Evolutionary conservation across 805 yeast genomes (phyloP), one percentile per base, ranked within the genome.

Genomic region (Metschnikowia shivogae): DNA sequence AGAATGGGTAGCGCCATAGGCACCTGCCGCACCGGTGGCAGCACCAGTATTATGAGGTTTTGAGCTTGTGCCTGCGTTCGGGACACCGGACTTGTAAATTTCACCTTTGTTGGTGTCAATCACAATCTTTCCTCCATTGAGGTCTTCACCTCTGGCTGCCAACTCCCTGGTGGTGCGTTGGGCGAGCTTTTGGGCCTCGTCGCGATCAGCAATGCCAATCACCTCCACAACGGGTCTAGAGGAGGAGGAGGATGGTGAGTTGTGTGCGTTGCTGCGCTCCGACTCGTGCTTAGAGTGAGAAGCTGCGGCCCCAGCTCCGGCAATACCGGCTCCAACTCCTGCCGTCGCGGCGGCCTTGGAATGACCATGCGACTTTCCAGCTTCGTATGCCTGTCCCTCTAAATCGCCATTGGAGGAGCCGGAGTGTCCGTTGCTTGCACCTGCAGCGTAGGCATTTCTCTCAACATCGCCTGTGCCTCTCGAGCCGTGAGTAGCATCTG

Each of bases 21-120:
- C 29, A n/a, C 27, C 37, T 4, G n/a, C 29, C n/a, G 26, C 26
- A 17, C 26, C 14, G 14, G 12, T n/a, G n/a, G 26, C 24, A 10
- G 13, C 6, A 34, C 26, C 12, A 30, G 34, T 20, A 30, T 20
- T 19, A 14, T 37, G 27, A 29, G n/a, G 5, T 4, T 5, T 28
- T 5, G 19, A 6, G 26, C 26, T 3, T 6, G 24, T 26, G 3
- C 17, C 39, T 9, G 20, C 10, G 13, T 19, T 20, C 6, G 5
- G 33, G 3, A 11, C 6, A 13, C 10, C 11, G n/a, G 42, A 14
- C 20, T 22, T 63, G 52, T 60, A 65, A 5, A 66, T 59, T 43
- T 65, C 67, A 42, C 61, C 63, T 13, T 65, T 65, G 28, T 60
- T 57, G 39, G 71, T 62, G 38, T 66, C 61, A 39, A 67, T 56